Evolutionary conservation across 208 protist species (phyloP).

Genomic region (Angomonas ambiguus): DNA sequence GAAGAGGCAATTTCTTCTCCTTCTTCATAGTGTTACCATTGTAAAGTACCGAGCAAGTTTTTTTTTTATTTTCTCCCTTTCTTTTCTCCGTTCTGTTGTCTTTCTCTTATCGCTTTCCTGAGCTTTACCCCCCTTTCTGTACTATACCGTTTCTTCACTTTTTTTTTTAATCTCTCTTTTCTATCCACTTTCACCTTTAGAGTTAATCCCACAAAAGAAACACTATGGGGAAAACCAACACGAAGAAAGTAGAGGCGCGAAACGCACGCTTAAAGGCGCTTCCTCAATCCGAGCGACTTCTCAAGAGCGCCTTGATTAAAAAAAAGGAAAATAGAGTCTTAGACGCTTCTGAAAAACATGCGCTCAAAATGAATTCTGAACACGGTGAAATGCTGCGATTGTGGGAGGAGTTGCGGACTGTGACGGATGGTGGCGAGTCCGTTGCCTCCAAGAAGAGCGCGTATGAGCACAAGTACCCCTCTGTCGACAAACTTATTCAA

Average conservation of each 20-base stretch:
- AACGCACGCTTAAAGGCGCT: constrained; percentile 50
- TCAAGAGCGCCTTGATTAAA: constrained; percentile 82
- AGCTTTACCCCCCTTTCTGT: neutral
- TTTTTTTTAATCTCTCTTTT: neutral
- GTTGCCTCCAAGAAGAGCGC: constrained; percentile 35
- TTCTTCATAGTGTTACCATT: neutral
- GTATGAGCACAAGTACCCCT: constrained; percentile 85
- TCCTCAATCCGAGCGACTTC: constrained; percentile 68
- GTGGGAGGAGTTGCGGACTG: constrained; percentile 77
- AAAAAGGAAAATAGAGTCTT: constrained; percentile 84
- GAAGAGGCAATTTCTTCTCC: neutral
- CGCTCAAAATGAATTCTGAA: constrained; percentile 84
- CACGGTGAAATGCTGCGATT: constrained; percentile 84
- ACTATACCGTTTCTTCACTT: neutral
- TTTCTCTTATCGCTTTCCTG: neutral
- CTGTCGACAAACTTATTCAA: constrained; percentile 78
- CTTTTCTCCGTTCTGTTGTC: neutral
- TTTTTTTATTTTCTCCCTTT: constrained; percentile 6
- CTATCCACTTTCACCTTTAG: neutral
- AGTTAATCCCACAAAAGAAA: neutral
- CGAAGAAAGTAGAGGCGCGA: constrained; percentile 72
- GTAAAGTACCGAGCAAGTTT: neutral
- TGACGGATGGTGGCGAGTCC: constrained; percentile 11
- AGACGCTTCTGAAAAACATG: constrained; percentile 83
- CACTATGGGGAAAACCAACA: constrained; percentile 75